A percentile compares a stretch with the other conserved stretches of the same genome.
These are phyloP conservation scores for Metschnikowia continentalis DNA, from an alignment of 805 yeast genomes.

Conservation along the genomic window DNA sequence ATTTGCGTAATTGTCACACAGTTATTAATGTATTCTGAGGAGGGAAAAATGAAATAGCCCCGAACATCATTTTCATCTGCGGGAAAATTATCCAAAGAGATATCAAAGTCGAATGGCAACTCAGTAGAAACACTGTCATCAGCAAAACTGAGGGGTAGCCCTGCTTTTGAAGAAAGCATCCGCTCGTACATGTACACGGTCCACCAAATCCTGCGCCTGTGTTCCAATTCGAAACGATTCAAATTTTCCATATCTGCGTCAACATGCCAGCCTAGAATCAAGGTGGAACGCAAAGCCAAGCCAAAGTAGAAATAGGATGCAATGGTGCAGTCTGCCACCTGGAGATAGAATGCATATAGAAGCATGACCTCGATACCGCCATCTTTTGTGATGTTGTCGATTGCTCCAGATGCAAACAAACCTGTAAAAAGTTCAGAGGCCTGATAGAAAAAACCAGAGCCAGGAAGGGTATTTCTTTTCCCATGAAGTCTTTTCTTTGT, in stretches of 20 bases:
- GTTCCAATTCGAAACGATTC: constrained; percentile 52
- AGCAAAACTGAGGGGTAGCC: constrained; percentile 71
- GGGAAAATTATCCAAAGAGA: constrained; percentile 41
- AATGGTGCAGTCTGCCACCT: constrained; percentile 80
- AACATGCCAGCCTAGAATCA: constrained; percentile 76
- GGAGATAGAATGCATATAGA: constrained; percentile 72
- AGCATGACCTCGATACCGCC: constrained; percentile 77
- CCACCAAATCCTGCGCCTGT: constrained; percentile 47
- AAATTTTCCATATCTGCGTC: constrained; percentile 66
- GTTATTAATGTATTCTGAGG: constrained; percentile 70
- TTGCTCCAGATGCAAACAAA: constrained; percentile 72
- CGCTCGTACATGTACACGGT: constrained; percentile 53
- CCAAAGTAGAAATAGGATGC: constrained; percentile 81
- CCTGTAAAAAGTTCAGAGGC: constrained; percentile 79
- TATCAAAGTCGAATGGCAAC: constrained; percentile 67
- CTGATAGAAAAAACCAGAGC: constrained; percentile 72
- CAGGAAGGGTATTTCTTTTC: constrained; percentile 54
- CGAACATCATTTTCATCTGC: constrained; percentile 47
- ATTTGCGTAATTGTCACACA: constrained; percentile 78
- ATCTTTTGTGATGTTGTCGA: constrained; percentile 71
- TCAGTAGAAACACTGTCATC: constrained; percentile 80
- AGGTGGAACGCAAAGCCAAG: constrained; percentile 65
- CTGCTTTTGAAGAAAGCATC: constrained; percentile 80
- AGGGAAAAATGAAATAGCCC: constrained; percentile 69
- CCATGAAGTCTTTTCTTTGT: constrained; percentile 14